Evolutionary conservation across 1,139 yeast species (phyloP), one percentile per base, ranked within the genome.

Genomic region (Entelexis paramagnoliae): DNA sequence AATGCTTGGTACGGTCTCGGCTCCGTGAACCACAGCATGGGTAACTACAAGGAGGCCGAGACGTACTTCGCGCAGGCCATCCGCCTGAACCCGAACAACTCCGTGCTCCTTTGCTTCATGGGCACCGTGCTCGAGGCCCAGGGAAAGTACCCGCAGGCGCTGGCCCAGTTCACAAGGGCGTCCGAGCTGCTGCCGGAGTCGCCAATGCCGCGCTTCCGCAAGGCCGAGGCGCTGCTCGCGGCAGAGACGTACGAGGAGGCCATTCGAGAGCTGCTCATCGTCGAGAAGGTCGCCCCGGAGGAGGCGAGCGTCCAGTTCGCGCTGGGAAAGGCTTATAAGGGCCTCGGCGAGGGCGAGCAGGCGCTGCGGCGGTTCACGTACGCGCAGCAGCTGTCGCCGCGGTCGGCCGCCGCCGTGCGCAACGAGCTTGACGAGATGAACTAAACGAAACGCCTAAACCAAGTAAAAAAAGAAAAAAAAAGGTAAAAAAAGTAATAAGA

Each of bases 1-100:
- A 91, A 91, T 68, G 97, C 98, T 0, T 80, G 91, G 63, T 93
- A 91, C 63, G 98, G 98, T 22, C 77, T 93, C 54, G 98, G 98
- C 8, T 88, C 88, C 94, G 94, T 89, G 39, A 85, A 83, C 65
- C 76, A 88, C 65, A 85, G 88, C 61, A 70, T 88, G 51, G 97
- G 96, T 3, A 89, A 87, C 62, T 80, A 80, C 61, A 80, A 77
- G 44, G 80, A 81, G 62, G 96, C 98, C 0, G 91, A 88, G 61
- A 77, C 80, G 57, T 95, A 88, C 66, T 88, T 91, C 70, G 72
- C 87, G 49, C 84, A 83, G 62, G 98, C 98, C 0, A 79, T 86
- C 19, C 78, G 83, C 40, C 86, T 91, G 51, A 91, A 91, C 63
- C 96, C 97, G 0, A 82, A 83, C 43, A 93, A 93, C 66, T 85